A percentile compares a stretch with the other conserved stretches of the same genome.
Evolutionary conservation across 306 rosid genomes (phyloP).

Genomic region (Fagus sylvatica): DNA sequence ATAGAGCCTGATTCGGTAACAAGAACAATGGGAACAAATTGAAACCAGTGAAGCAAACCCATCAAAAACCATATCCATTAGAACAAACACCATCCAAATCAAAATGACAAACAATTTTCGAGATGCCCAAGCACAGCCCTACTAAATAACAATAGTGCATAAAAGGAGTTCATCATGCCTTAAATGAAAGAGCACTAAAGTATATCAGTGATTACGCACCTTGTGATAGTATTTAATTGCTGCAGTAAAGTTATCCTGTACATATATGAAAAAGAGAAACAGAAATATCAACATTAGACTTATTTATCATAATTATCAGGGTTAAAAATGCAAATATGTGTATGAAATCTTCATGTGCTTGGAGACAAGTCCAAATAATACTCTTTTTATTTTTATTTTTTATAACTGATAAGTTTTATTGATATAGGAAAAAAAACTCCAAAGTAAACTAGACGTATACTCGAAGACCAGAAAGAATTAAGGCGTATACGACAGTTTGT

Average conservation of each 20-base stretch:
- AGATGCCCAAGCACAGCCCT: not conserved
- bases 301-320: not conserved
- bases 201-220: conserved; percentile 47
- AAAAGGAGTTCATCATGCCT: not conserved
- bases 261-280: conserved; percentile 16
- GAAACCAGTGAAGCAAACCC: conserved; percentile 9
- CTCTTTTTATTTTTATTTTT: no score
- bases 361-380: no score
- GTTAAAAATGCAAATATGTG: not conserved
- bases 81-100: not conserved
- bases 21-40: conserved; percentile 27
- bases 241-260: conserved; percentile 76
- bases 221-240: conserved; percentile 84
- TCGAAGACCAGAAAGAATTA: no score
- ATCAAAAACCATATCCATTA: not conserved
- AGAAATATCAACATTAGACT: conserved; percentile 17
- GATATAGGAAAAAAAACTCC: no score
- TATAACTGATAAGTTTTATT: no score
- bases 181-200: not conserved
- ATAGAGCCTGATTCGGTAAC: conserved; percentile 61
- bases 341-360: conserved; percentile 6
- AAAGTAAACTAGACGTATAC: no score
- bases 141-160: not conserved
- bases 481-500: not conserved
- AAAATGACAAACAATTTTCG: not conserved